phyloP scores from a whole-genome alignment of 1,139 yeast genomes.

The Yamadazyma dendronema region DNA sequence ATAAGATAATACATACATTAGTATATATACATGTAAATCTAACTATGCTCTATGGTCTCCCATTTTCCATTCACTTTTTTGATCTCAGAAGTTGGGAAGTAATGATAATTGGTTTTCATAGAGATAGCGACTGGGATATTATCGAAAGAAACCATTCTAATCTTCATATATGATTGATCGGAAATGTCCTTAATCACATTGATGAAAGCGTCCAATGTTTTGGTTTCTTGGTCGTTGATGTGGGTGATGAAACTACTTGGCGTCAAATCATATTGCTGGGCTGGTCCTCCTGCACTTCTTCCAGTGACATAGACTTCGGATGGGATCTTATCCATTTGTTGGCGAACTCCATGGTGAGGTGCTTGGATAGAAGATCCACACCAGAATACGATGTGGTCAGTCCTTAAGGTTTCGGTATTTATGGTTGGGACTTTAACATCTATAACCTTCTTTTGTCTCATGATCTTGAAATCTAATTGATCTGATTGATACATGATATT shows the following conservation, averaged over 20 bases:
- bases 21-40: slow-evolving; percentile 1
- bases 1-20: too few species aligned
- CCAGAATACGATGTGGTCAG: slow-evolving; percentile 73
- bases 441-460: slow-evolving; percentile 52
- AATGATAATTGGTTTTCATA: slow-evolving; percentile 84
- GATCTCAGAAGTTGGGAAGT: slow-evolving; percentile 80
- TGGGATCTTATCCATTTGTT: slow-evolving; percentile 75
- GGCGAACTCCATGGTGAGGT: slow-evolving; percentile 54
- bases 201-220: slow-evolving; percentile 64
- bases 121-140: slow-evolving; percentile 84
- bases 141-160: slow-evolving; percentile 80
- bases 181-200: slow-evolving; percentile 63
- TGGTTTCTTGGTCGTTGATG: slow-evolving; percentile 75
- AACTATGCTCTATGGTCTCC: slow-evolving; percentile 39
- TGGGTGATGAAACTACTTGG: slow-evolving; percentile 86
- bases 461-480: slow-evolving; percentile 55
- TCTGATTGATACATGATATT: slow-evolving; percentile 51
- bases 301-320: slow-evolving; percentile 77
- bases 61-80: slow-evolving; percentile 50
- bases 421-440: slow-evolving; percentile 64
- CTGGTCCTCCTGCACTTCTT: slow-evolving; percentile 79
- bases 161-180: slow-evolving; percentile 76
- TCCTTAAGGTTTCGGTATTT: slow-evolving; percentile 54
- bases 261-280: slow-evolving; percentile 76
- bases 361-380: slow-evolving; percentile 69